phyloP scores from a whole-genome alignment of 129 eudicot genomes.

The Lactuca sativa region DNA sequence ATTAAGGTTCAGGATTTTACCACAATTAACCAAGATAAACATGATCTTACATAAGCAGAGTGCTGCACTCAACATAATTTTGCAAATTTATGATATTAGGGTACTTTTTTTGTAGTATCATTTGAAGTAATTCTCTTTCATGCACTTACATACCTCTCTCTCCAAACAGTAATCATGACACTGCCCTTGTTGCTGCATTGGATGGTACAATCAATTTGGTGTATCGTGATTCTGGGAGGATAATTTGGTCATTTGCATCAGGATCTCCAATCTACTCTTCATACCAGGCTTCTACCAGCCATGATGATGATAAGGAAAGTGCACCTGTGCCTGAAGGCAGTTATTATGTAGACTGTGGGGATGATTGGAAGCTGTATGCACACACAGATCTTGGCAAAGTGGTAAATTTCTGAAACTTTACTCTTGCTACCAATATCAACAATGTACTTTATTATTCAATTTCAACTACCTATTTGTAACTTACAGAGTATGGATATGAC shows the following conservation, averaged over 20 bases:
- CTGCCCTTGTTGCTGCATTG: constrained; percentile 68
- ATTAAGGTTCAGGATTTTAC: background rate
- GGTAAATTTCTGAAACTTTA: constrained; percentile 40
- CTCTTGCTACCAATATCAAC: too few species aligned
- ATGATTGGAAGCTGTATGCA: constrained; percentile 78
- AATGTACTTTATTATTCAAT: background rate
- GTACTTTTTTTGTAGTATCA: constrained; percentile 2
- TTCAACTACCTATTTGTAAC: constrained; percentile 16
- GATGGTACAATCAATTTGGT: constrained; percentile 73
- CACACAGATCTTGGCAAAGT: constrained; percentile 48
- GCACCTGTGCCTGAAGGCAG: constrained; percentile 39
- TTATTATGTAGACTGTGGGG: constrained; percentile 71
- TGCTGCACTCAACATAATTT: background rate
- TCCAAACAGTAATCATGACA: constrained; percentile 53
- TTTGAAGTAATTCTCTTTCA: constrained; percentile 8
- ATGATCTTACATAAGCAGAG: background rate
- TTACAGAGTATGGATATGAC: constrained; percentile 56
- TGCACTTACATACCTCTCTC: constrained; percentile 21
- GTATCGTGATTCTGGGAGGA: constrained; percentile 52
- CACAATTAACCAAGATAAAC: too few species aligned
- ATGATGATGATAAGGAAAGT: constrained; percentile 46
- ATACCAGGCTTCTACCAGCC: constrained; percentile 56
- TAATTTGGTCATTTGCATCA: constrained; percentile 81
- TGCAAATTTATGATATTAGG: background rate
- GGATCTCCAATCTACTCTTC: constrained; percentile 83